A percentile compares a stretch with the other conserved stretches of the same genome.
Evolutionary conservation across 2,329 filamentous ascomycete genomes (phyloP).

Genomic region (Microcera coccophila): DNA sequence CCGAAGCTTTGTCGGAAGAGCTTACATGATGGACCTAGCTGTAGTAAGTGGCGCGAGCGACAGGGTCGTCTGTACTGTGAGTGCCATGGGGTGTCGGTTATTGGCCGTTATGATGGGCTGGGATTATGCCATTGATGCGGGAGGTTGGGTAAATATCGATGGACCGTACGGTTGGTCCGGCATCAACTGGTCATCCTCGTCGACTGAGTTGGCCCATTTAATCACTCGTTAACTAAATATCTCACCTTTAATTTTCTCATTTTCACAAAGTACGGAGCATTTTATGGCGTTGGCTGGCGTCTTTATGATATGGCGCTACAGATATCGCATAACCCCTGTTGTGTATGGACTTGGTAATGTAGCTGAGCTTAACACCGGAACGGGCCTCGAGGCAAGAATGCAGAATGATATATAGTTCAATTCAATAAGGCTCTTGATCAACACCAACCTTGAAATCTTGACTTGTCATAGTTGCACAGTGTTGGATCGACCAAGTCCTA

Average conservation of each 20-base stretch:
- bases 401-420: no score
- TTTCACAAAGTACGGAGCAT: slow-evolving; percentile 7
- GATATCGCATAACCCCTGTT: no score
- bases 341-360: no score
- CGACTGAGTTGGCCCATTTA: background rate
- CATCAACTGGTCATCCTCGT: slow-evolving; percentile 31
- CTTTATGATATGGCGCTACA: no score
- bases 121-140: slow-evolving; percentile 60
- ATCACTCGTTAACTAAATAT: no score
- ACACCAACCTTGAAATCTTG: no score
- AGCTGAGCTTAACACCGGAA: no score
- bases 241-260: background rate
- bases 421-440: no score
- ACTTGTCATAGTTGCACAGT: no score
- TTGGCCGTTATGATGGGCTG: slow-evolving; percentile 85
- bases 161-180: slow-evolving; percentile 61
- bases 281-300: slow-evolving; percentile 12
- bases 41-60: slow-evolving; percentile 67
- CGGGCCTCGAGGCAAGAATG: no score
- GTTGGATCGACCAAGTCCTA: no score
- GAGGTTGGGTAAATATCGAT: slow-evolving; percentile 76
- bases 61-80: slow-evolving; percentile 71
- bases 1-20: slow-evolving; percentile 71
- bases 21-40: slow-evolving; percentile 76
- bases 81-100: slow-evolving; percentile 67